A percentile compares a stretch with the other conserved stretches of the same genome.
Evolutionary conservation across 2,329 filamentous ascomycete genomes (phyloP).

Genomic region (Paecilomyces variotii): DNA sequence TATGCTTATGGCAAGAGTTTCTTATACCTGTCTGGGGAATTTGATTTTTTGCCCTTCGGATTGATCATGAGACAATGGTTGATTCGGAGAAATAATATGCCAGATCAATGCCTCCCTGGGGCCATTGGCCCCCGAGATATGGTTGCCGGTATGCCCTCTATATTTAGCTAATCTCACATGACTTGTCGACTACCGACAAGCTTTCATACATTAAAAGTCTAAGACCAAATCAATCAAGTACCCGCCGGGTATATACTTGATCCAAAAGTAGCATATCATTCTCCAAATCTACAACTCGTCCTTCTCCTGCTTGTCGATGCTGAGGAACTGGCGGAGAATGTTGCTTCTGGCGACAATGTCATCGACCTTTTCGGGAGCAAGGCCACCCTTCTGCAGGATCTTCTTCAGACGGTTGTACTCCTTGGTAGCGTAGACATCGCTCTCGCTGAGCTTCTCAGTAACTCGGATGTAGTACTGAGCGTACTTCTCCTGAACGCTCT

Average conservation of each 20-base stretch:
- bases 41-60: not conserved
- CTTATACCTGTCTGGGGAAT: not conserved
- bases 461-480: constrained; percentile 92
- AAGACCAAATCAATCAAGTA: not conserved
- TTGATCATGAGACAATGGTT: not conserved
- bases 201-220: not conserved
- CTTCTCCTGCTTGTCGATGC: constrained; percentile 49
- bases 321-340: constrained; percentile 70
- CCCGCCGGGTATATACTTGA: not conserved
- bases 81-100: not conserved
- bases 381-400: constrained; percentile 76
- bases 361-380: constrained; percentile 79
- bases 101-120: not conserved
- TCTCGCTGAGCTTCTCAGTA: constrained; percentile 73
- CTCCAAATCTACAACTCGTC: constrained; percentile 56
- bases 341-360: constrained; percentile 82
- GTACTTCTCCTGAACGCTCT: constrained; percentile 66
- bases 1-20: not conserved
- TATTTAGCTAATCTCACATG: not conserved
- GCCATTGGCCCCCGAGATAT: not conserved
- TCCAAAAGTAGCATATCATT: not conserved
- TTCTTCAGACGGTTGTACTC: constrained; percentile 73
- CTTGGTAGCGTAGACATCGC: constrained; percentile 72
- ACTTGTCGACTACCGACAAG: not conserved
- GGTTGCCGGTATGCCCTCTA: not conserved